phyloP scores from a whole-genome alignment of 768 basidiomycete species.

The Mycena haematopus region DNA sequence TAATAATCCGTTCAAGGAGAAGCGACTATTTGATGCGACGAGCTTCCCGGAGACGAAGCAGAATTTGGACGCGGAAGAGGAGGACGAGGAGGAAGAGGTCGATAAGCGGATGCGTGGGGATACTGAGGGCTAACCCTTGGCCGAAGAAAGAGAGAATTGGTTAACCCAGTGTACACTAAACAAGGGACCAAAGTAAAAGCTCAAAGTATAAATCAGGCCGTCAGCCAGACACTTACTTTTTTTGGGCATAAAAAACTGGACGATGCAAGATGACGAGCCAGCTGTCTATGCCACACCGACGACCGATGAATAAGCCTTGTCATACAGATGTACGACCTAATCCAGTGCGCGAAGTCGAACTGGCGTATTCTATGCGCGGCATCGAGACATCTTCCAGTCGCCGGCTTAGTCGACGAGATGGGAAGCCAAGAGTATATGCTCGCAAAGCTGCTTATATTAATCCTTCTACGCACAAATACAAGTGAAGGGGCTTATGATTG shows the following conservation, averaged over 20 bases:
- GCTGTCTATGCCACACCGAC: too few relatives aligned
- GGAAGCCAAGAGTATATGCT: background rate
- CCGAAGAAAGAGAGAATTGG: background rate
- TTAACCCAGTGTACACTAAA: background rate
- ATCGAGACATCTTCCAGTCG: too few relatives aligned
- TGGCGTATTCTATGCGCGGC: too few relatives aligned
- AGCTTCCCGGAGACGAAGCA: constrained; percentile 44
- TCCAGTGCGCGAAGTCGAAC: too few relatives aligned
- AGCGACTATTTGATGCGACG: constrained; percentile 70
- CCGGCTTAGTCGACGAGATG: too few relatives aligned
- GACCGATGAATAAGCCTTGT: too few relatives aligned
- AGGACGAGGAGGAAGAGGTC: constrained; percentile 37
- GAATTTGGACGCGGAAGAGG: constrained; percentile 2
- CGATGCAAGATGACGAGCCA: too few relatives aligned
- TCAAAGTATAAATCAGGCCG: too few relatives aligned
- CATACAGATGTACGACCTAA: too few relatives aligned
- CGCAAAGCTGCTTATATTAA: constrained; percentile 14
- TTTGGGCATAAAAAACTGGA: too few relatives aligned
- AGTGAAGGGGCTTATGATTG: constrained; percentile 58
- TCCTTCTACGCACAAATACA: constrained; percentile 20
- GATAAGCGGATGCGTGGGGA: constrained; percentile 55
- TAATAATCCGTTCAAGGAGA: constrained; percentile 70
- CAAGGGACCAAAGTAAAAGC: background rate
- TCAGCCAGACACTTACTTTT: too few relatives aligned
- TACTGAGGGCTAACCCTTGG: constrained; percentile 47